phyloP scores from a whole-genome alignment of 2,329 filamentous ascomycete genomes.

The Botrytis deweyae region DNA sequence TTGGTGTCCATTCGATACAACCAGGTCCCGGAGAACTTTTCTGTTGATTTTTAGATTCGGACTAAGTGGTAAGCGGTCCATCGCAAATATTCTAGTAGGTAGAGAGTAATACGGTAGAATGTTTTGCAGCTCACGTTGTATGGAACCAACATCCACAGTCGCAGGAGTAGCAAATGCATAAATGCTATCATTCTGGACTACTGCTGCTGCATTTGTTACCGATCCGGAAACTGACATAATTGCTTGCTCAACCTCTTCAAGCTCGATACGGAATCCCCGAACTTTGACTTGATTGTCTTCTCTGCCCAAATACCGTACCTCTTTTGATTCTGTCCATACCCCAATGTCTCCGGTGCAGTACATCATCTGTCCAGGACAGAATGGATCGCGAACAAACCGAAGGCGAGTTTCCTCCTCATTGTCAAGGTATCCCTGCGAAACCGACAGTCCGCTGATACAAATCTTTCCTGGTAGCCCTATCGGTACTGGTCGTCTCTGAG shows the following conservation, averaged over 20 bases:
- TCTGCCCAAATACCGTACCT: slow-evolving; percentile 43
- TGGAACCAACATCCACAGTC: no score
- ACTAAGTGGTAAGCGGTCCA: no score
- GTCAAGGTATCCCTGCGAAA: slow-evolving; percentile 45
- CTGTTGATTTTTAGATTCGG: no score
- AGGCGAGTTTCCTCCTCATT: slow-evolving; percentile 35
- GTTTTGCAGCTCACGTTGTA: no score
- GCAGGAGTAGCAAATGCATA: no score
- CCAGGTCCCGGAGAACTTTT: no score
- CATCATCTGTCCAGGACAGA: slow-evolving; percentile 35
- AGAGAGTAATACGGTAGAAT: no score
- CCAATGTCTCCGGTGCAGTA: slow-evolving; percentile 46
- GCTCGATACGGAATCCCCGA: slow-evolving; percentile 43
- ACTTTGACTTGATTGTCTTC: slow-evolving; percentile 45
- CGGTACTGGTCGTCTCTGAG: slow-evolving; percentile 35
- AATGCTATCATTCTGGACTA: no score
- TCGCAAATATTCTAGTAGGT: no score
- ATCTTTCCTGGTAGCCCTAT: slow-evolving; percentile 44
- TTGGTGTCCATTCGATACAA: no score
- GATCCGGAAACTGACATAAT: no score
- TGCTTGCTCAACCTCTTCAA: slow-evolving; percentile 37
- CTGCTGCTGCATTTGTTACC: no score
- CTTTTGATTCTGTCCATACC: slow-evolving; percentile 40
- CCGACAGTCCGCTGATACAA: slow-evolving; percentile 45
- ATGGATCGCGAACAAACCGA: slow-evolving; percentile 39